Base-by-base conservation (phyloP, 208 protist species). In the Herpetomonas samuelpessoai region DNA sequence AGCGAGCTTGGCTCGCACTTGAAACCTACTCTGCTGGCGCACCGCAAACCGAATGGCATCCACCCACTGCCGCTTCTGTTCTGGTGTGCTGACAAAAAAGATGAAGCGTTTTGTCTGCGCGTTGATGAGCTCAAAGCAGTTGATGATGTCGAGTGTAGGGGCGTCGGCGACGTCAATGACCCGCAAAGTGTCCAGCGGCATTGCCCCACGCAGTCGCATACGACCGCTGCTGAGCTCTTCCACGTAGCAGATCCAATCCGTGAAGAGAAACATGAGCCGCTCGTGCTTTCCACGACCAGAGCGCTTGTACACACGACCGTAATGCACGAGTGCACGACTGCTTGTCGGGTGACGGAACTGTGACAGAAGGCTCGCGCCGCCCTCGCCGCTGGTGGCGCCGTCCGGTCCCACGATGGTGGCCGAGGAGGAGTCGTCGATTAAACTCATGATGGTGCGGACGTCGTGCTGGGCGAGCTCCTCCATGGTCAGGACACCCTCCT, bases 51-150 rank as follows among this genome's bases (percentile, higher is more conserved):
- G 87, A 14, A 90, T 72, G 0, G 81, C 76, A 21, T 82, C 65
- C 22, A 93, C 72, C 87, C 87, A 93, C 69, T 91, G 81, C 55
- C 64, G 74, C 35, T 83, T 84, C 62, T 93, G 79, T 58, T 91
- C 83, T 2, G 61, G 64, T 14, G 83, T 79, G 51, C 74, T 63
- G 29, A 79, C 76, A 71, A 82, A 86, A 65, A 93, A 82, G 22
- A 71, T 84, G 54, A 91, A 58, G 19, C 74, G 71, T 57, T 80
- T 76, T 7, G 74, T 70, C 18, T 57, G 24, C 1, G 62, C 53
- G 0, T 53, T 57, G 57, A 76, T 7, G 35, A 92, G 58, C 65
- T 88, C 76, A 62, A 93, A 84, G 38, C 68, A 62, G 61, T 87
- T 76, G 21, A 63, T 48, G 16, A 49, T 52, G 56, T 79, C 74